Conservation (phyloP, 1,284 basidiomycete species). For the Coriolopsis trogii region DNA sequence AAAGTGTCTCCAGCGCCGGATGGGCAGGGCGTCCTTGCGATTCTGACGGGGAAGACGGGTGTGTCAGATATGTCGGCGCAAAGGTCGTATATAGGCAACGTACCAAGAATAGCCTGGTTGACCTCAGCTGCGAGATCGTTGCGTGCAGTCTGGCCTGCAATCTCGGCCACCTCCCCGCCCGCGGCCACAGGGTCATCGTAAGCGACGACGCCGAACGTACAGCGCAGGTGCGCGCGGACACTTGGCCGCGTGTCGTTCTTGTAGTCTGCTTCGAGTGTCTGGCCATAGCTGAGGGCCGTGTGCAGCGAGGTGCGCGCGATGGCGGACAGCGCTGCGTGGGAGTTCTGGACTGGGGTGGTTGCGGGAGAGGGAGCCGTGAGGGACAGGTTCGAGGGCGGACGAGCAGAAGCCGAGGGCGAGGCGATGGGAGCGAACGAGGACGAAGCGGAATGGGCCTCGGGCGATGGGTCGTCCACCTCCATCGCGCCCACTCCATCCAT, state of each 20-base stretch:
- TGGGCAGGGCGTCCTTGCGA: conserved; percentile 74
- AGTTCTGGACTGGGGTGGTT: conserved; percentile 11
- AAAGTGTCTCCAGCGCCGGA: conserved; percentile 75
- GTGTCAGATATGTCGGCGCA: not conserved
- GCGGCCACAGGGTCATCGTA: conserved; percentile 72
- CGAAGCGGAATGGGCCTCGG: conserved; percentile 30
- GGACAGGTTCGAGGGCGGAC: not conserved
- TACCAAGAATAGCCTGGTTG: conserved; percentile 81
- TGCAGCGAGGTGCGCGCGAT: conserved; percentile 55
- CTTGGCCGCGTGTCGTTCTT: conserved; percentile 59
- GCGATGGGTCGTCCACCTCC: conserved; percentile 48
- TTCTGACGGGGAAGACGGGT: conserved; percentile 42
- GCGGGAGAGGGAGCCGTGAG: conserved; percentile 7
- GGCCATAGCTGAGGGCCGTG: conserved; percentile 70
- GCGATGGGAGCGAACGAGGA: conserved; percentile 13
- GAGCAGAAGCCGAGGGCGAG: conserved; percentile 4
- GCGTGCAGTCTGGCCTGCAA: conserved; percentile 68
- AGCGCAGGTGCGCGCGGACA: conserved; percentile 65
- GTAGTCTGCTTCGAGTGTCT: conserved; percentile 68
- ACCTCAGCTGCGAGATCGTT: conserved; percentile 72
- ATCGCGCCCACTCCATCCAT: conserved; percentile 41
- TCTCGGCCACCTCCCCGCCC: conserved; percentile 62
- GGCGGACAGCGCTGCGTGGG: conserved; percentile 18
- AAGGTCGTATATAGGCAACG: conserved; percentile 31
- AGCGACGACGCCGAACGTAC: conserved; percentile 77